A percentile compares a stretch with the other conserved stretches of the same genome.
phyloP scores from a whole-genome alignment of 768 basidiomycete species.

The Steccherinum ochraceum region DNA sequence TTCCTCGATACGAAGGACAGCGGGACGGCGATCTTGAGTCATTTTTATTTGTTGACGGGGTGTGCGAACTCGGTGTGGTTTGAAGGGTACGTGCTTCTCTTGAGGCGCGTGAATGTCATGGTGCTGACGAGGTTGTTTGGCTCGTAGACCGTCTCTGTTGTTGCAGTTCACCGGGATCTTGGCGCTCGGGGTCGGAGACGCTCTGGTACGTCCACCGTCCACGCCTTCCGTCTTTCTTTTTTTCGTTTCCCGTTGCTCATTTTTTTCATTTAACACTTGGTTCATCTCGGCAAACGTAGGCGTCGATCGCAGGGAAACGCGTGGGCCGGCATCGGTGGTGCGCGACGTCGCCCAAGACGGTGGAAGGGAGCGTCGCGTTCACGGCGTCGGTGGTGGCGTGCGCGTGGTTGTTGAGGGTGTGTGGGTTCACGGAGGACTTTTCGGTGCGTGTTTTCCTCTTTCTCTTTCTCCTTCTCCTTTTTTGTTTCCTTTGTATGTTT shows the following conservation, averaged over 20 bases:
- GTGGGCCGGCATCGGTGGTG: slow-evolving; percentile 83
- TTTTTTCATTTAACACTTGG: too few relatives aligned
- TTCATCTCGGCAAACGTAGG: too few relatives aligned
- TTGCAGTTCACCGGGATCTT: slow-evolving; percentile 81
- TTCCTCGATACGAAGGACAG: slow-evolving; percentile 93
- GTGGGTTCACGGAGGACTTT: slow-evolving; percentile 67
- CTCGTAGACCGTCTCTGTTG: slow-evolving; percentile 45
- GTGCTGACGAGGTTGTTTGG: not conserved
- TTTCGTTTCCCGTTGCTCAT: not conserved
- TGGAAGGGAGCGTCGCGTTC: slow-evolving; percentile 89
- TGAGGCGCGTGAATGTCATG: not conserved
- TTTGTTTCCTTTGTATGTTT: too few relatives aligned
- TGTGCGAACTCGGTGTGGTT: slow-evolving; percentile 95
- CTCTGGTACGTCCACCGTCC: slow-evolving; percentile 52
- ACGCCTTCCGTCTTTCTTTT: not conserved
- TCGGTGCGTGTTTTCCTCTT: slow-evolving; percentile 57
- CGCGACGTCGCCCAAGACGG: slow-evolving; percentile 74
- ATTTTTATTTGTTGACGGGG: slow-evolving; percentile 94
- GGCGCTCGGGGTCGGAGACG: slow-evolving; percentile 89
- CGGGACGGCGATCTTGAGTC: slow-evolving; percentile 93
- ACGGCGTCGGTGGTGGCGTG: slow-evolving; percentile 59
- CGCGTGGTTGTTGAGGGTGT: slow-evolving; percentile 64
- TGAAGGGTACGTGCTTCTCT: slow-evolving; percentile 83
- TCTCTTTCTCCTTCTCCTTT: not conserved
- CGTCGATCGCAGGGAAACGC: slow-evolving; percentile 87